Percentiles rank a stretch among this genome's conserved stretches.
These are phyloP conservation scores for Saccharomycopsis fibuligera DNA, from an alignment of 805 yeast genomes.

Conservation along the genomic window DNA sequence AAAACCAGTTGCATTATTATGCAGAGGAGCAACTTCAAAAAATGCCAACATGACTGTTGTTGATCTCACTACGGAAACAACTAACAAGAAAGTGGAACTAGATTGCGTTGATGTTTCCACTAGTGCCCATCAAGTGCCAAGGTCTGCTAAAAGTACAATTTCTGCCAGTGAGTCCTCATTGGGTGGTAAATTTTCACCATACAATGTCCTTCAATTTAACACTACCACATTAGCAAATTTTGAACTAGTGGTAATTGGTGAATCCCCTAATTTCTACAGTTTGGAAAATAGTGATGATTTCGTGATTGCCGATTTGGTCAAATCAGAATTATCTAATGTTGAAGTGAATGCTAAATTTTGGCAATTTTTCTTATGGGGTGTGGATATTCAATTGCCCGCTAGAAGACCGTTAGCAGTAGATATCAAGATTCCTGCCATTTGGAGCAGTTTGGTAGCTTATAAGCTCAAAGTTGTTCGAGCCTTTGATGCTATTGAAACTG, in stretches of 20 bases:
- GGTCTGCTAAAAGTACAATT: slow-evolving; percentile 34
- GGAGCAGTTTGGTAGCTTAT: slow-evolving; percentile 59
- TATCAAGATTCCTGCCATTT: slow-evolving; percentile 47
- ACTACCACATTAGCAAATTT: slow-evolving; percentile 35
- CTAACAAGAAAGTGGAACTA: slow-evolving; percentile 9
- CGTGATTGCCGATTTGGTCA: slow-evolving; percentile 22
- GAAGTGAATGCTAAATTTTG: slow-evolving; percentile 19
- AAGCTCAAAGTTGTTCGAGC: slow-evolving; percentile 26
- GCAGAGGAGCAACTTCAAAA: slow-evolving; percentile 4
- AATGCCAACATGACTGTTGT: slow-evolving; percentile 5
- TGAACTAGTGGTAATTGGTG: slow-evolving; percentile 46
- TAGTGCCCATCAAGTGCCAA: slow-evolving; percentile 42
- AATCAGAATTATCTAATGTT: slow-evolving; percentile 9
- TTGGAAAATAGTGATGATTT: slow-evolving; percentile 23
- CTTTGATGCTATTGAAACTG: slow-evolving; percentile 15
- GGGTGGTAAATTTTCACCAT: slow-evolving; percentile 45
- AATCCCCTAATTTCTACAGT: slow-evolving; percentile 20
- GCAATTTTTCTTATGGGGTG: slow-evolving; percentile 24
- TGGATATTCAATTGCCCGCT: slow-evolving; percentile 33
- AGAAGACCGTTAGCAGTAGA: slow-evolving; percentile 40
- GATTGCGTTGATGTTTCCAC: slow-evolving; percentile 40
- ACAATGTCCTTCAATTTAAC: slow-evolving; percentile 40
- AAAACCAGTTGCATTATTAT: slow-evolving; percentile 25
- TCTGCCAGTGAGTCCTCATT: slow-evolving; percentile 47
- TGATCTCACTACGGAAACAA: slow-evolving; percentile 15